phyloP scores from a whole-genome alignment of 768 basidiomycete genomes.

The Tulasnella sp. region DNA sequence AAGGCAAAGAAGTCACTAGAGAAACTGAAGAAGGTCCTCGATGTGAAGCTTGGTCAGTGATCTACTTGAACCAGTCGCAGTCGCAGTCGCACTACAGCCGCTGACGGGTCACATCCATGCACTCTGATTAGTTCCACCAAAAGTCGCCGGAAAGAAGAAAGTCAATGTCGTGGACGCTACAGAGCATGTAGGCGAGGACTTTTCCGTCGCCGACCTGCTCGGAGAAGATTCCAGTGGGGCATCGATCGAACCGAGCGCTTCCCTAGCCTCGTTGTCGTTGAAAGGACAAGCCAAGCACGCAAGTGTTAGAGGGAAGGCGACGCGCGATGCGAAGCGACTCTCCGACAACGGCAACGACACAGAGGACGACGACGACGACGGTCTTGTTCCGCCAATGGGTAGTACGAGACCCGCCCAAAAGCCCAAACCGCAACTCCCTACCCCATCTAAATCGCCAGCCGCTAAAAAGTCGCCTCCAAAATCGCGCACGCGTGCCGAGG shows the following conservation, averaged over 20 bases:
- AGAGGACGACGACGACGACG: conserved; percentile 14
- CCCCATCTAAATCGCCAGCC: conserved; percentile 27
- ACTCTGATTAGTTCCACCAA: conserved; percentile 37
- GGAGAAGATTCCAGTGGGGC: neutral
- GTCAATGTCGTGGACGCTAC: conserved; percentile 8
- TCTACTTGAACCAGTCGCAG: neutral
- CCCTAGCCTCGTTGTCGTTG: neutral
- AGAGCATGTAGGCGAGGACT: conserved; percentile 11
- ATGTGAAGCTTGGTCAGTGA: conserved; percentile 60
- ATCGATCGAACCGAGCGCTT: neutral
- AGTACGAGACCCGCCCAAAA: neutral
- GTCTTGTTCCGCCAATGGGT: conserved; percentile 14
- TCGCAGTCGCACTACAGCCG: conserved; percentile 26
- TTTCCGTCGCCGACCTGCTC: conserved; percentile 13
- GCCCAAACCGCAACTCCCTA: conserved; percentile 7
- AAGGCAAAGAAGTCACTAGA: conserved; percentile 44
- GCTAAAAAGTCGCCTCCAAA: neutral
- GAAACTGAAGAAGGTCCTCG: conserved; percentile 53
- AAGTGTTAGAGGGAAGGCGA: conserved; percentile 21
- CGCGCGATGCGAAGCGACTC: conserved; percentile 29
- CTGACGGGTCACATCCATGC: conserved; percentile 58
- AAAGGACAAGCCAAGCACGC: neutral
- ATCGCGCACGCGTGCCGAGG: neutral
- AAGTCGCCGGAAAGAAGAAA: conserved; percentile 19
- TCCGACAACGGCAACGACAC: conserved; percentile 21